These are phyloP conservation scores for Mucor indicus DNA, from an alignment of 371 early-diverging fungal genomes.

Conservation along the genomic window DNA sequence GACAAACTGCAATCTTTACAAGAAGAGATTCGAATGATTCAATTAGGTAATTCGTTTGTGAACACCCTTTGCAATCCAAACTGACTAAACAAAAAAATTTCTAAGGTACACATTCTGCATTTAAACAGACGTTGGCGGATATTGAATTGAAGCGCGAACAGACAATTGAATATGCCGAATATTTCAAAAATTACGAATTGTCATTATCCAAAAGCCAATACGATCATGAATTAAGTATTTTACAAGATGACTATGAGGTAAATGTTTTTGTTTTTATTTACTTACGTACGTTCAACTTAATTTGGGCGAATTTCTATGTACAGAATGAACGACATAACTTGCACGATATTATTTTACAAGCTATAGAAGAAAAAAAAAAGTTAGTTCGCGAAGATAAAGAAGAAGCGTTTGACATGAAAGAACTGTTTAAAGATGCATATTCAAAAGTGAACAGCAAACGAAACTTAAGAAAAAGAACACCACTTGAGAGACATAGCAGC, in stretches of 20 bases:
- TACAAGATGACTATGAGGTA: slow-evolving; percentile 27
- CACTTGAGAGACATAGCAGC: slow-evolving; percentile 6
- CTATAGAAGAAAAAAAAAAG: slow-evolving; percentile 20
- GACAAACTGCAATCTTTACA: slow-evolving; percentile 25
- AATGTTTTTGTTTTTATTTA: too few relatives aligned
- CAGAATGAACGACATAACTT: slow-evolving; percentile 21
- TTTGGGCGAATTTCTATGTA: too few relatives aligned
- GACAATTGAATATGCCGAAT: slow-evolving; percentile 21
- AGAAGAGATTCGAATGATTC: slow-evolving; percentile 25
- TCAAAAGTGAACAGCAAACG: slow-evolving; percentile 5
- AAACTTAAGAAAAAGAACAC: slow-evolving; percentile 11
- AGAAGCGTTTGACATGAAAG: slow-evolving; percentile 8
- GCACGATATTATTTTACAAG: slow-evolving; percentile 18
- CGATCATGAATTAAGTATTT: slow-evolving; percentile 13
- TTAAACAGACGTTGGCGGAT: slow-evolving; percentile 22
- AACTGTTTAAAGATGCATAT: slow-evolving; percentile 21
- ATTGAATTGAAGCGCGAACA: slow-evolving; percentile 24
- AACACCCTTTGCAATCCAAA: too few relatives aligned
- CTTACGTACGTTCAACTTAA: too few relatives aligned
- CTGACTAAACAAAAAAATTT: too few relatives aligned
- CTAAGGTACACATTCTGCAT: slow-evolving; percentile 30
- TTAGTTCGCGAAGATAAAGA: slow-evolving; percentile 19
- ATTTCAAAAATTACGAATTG: slow-evolving; percentile 22
- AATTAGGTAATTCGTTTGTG: slow-evolving; percentile 18
- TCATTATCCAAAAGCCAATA: slow-evolving; percentile 17